A percentile compares a stretch with the other conserved stretches of the same genome.
These are phyloP conservation scores for Physocladia obscura DNA, from an alignment of 192 early-diverging fungal species.

Conservation along the genomic window DNA sequence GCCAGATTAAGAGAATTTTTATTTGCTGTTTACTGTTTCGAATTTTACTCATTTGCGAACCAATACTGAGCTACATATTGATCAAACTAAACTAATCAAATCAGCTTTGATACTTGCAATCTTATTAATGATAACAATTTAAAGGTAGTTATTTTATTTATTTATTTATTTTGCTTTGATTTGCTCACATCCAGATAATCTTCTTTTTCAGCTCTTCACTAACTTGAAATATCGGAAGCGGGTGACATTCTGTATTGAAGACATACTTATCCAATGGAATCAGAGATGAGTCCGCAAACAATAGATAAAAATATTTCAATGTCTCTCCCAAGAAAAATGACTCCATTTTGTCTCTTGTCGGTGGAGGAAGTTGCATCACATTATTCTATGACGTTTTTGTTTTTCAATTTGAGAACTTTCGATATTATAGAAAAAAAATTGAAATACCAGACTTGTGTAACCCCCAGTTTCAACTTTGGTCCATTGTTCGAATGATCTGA, in stretches of 20 bases:
- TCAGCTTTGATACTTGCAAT: no score
- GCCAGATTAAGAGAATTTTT: no score
- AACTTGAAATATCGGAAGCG: constrained; percentile 64
- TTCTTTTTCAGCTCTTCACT: constrained; percentile 17
- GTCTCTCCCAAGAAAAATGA: constrained; percentile 88
- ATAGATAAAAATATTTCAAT: constrained; percentile 88
- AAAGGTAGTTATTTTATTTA: no score
- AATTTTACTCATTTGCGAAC: no score
- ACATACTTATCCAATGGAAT: constrained; percentile 81
- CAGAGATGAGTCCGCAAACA: constrained; percentile 70
- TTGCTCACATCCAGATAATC: constrained; percentile 14
- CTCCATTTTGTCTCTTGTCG: constrained; percentile 72
- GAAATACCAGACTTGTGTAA: constrained; percentile 53
- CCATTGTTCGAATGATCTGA: constrained; percentile 79
- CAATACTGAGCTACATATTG: not conserved
- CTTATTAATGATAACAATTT: no score
- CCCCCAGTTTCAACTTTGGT: constrained; percentile 62
- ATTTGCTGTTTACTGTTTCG: no score
- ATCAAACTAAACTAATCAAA: not conserved
- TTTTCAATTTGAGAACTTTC: not conserved
- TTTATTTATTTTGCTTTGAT: not conserved
- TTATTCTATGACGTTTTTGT: no score
- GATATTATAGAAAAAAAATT: constrained; percentile 3
- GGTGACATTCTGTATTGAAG: constrained; percentile 95
- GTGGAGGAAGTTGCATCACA: constrained; percentile 7